These are phyloP conservation scores for Acanthamoeba triangularis DNA, from an alignment of 208 protist genomes.

Conservation along the genomic window DNA sequence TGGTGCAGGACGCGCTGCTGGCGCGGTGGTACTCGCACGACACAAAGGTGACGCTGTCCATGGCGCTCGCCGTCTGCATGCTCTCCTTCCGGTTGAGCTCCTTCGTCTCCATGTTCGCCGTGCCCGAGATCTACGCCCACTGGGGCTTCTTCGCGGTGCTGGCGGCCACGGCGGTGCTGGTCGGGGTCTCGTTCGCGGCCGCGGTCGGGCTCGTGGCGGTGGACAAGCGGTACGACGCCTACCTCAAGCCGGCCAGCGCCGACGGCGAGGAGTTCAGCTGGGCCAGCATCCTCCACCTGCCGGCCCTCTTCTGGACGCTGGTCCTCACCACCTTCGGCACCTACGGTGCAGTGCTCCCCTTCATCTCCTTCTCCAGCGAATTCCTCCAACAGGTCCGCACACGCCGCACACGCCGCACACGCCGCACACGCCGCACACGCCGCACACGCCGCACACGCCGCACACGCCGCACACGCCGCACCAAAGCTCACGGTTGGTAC, in stretches of 20 bases:
- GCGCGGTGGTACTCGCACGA: slow-evolving; percentile 24
- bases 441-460: too few species aligned
- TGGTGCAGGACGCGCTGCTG: slow-evolving; percentile 41
- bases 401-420: not conserved
- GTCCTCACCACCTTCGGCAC: not conserved
- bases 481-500: not conserved
- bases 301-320: not conserved
- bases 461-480: not conserved
- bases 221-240: slow-evolving; percentile 15
- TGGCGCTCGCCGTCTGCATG: slow-evolving; percentile 8
- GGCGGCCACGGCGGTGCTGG: not conserved
- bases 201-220: not conserved
- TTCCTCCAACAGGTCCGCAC: not conserved
- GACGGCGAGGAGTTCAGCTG: not conserved
- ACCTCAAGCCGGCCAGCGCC: not conserved
- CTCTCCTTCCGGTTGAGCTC: slow-evolving; percentile 21
- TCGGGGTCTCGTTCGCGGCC: not conserved
- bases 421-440: too few species aligned
- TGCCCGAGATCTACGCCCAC: not conserved
- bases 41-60: not conserved
- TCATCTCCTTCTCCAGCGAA: slow-evolving; percentile 42
- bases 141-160: slow-evolving; percentile 29
- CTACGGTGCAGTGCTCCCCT: not conserved
- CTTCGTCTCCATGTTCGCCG: slow-evolving; percentile 28
- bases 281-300: not conserved